phyloP scores from a whole-genome alignment of 495 filamentous ascomycete genomes.

The Letharia columbiana region DNA sequence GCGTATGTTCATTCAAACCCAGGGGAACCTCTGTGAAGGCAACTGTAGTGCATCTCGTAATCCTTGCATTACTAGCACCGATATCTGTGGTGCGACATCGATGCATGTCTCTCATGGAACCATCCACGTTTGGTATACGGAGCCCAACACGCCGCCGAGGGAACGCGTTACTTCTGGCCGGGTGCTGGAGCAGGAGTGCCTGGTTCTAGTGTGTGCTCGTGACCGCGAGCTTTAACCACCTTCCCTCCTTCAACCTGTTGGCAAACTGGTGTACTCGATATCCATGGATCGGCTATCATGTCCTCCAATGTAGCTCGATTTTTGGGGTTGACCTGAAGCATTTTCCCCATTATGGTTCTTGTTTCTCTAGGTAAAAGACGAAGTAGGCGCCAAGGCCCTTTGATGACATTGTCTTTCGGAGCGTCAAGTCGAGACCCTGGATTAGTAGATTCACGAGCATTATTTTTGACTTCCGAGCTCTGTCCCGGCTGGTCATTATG shows the following conservation, averaged over 20 bases:
- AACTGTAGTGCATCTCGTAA: not conserved
- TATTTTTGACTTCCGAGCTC: conserved; percentile 24
- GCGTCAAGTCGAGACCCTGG: conserved; percentile 24
- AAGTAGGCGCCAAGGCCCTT: conserved; percentile 89
- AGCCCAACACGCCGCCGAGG: not conserved
- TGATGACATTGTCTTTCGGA: conserved; percentile 64
- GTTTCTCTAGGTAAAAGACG: conserved; percentile 85
- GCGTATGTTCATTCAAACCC: not conserved
- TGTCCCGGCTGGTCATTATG: conserved; percentile 27
- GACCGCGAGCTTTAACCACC: conserved; percentile 45
- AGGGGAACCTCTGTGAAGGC: not conserved
- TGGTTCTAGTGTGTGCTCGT: conserved; percentile 57
- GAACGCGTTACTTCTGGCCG: conserved; percentile 31
- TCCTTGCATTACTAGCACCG: not conserved
- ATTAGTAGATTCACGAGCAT: conserved; percentile 35
- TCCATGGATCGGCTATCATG: conserved; percentile 84
- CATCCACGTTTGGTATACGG: not conserved
- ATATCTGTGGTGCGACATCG: not conserved
- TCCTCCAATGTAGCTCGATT: conserved; percentile 76
- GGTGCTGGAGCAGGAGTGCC: conserved; percentile 39
- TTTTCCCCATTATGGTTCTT: conserved; percentile 78
- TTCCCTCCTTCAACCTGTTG: conserved; percentile 51
- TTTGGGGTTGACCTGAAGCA: conserved; percentile 84
- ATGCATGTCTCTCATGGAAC: not conserved
- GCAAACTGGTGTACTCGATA: conserved; percentile 58